Evolutionary conservation across 1,284 basidiomycete species (phyloP), one percentile per base, ranked within the genome.

Genomic region (Cryptococcus amylolentus): DNA sequence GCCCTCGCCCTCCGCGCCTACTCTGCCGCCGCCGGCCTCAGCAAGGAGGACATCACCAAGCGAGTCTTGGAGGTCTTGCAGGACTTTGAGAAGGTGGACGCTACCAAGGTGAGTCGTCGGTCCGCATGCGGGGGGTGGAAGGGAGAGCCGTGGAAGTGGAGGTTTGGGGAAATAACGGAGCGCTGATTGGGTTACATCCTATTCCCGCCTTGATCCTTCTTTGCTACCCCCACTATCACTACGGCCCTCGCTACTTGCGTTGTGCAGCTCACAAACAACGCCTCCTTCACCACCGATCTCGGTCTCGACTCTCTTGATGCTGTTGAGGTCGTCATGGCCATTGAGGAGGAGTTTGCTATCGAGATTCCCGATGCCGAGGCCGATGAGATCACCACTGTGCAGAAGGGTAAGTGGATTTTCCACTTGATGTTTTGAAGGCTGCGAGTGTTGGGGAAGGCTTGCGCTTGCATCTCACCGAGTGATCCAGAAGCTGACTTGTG

Each of bases 261-360:
- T 45, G 14, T 14, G 14, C 65, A 97, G 95, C 82, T 98, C 68
- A 81, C 85, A 16, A 63, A 85, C 31, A 76, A 85, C 16, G 82
- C 95, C 28, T 84, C 87, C 37, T 98, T 99, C 80, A 81, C 87
- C 57, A 81, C 84, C 50, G 93, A 98, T 81, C 86, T 99, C 57
- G 89, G 92, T 41, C 84, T 99, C 50, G 96, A 99, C 81, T 97
- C 93, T 70, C 81, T 99, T 72, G 96, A 98, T 78, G 86, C 93
- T 47, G 95, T 99, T 44, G 96, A 99, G 79, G 94, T 98, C 44
- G 91, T 98, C 70, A 98, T 99, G 94, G 93, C 95, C 48, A 89
- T 99, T 67, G 96, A 99, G 80, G 95, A 98, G 86, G 95, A 91
- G 76, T 83, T 82, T 66, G 74, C 75, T 52, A 78, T 79, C 54